These are phyloP conservation scores for Hymenoscyphus scutula DNA, from an alignment of 2,329 filamentous ascomycete species.

Conservation along the genomic window DNA sequence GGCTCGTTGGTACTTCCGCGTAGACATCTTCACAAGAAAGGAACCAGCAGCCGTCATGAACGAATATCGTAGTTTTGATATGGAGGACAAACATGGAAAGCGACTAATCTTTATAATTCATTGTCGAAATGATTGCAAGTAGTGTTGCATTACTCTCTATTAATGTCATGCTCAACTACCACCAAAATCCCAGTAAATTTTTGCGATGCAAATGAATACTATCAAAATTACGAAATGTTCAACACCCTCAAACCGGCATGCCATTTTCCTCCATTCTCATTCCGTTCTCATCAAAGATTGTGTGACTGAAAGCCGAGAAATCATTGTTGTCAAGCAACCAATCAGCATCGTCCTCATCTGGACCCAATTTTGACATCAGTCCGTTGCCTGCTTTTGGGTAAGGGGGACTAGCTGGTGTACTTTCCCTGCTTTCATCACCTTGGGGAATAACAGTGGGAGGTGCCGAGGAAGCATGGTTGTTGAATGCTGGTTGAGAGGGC, in stretches of 20 bases:
- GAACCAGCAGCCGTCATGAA: no score
- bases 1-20: no score
- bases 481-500: constrained; percentile 15
- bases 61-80: no score
- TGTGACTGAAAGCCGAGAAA: constrained; percentile 37
- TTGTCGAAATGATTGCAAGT: neutral
- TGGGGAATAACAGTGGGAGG: constrained; percentile 26
- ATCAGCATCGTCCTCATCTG: constrained; percentile 57
- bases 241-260: constrained; percentile 8
- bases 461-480: constrained; percentile 27
- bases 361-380: constrained; percentile 49
- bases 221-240: neutral
- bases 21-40: no score
- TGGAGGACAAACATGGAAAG: no score
- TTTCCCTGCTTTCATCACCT: constrained; percentile 42
- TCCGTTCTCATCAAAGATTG: constrained; percentile 32
- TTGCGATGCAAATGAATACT: neutral
- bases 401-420: constrained; percentile 55
- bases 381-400: constrained; percentile 64
- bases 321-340: constrained; percentile 58
- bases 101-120: no score
- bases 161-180: neutral
- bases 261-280: constrained; percentile 30
- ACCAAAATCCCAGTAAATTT: neutral
- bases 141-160: neutral